Evolutionary conservation across 345 rosid species (phyloP).

Genomic region (Kandelia obovata): DNA sequence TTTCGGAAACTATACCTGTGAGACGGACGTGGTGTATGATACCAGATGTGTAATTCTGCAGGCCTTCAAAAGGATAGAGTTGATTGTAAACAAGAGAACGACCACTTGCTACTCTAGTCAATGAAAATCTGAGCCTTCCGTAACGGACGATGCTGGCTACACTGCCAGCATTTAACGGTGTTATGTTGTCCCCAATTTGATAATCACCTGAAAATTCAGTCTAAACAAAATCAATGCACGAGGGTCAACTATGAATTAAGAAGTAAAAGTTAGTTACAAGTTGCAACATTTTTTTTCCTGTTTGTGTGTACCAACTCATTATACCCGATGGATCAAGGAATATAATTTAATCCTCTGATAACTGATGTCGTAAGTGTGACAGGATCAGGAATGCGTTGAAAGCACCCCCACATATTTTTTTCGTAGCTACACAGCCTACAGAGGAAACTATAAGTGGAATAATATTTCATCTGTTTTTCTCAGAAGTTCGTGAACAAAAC

Average conservation of each 20-base stretch:
- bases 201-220: constrained; percentile 22
- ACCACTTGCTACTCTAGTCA: constrained; percentile 12
- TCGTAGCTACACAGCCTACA: no score
- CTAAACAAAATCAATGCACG: not conserved
- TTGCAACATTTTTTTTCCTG: no score
- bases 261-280: not conserved
- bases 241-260: not conserved
- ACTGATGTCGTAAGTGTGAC: no score
- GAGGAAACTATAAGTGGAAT: no score
- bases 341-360: no score
- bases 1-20: constrained; percentile 7
- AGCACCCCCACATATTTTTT: no score
- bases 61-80: constrained; percentile 23
- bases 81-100: constrained; percentile 25
- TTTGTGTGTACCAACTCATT: no score
- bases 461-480: no score
- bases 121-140: constrained; percentile 8
- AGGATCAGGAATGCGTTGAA: no score
- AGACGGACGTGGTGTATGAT: constrained; percentile 29
- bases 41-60: constrained; percentile 28
- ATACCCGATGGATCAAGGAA: no score
- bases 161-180: constrained; percentile 15
- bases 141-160: constrained; percentile 22
- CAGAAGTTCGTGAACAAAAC: no score
- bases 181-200: constrained; percentile 21